Evolutionary conservation across 352 stramenopile genomes (phyloP).

Genomic region (Peronospora farinosa): DNA sequence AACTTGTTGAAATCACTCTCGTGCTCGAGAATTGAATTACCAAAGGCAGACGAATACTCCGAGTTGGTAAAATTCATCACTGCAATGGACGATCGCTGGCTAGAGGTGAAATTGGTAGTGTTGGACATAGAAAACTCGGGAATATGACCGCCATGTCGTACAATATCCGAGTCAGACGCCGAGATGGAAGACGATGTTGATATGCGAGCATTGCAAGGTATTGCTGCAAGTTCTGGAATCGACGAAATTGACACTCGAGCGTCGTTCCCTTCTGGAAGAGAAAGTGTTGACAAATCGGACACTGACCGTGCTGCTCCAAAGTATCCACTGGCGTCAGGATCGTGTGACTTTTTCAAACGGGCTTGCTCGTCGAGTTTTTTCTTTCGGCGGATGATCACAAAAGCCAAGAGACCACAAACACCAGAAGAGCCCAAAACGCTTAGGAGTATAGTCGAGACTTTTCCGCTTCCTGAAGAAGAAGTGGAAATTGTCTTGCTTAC

Average conservation of each 20-base stretch:
- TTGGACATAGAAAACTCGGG: constrained; percentile 16
- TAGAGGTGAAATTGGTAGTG: constrained; percentile 8
- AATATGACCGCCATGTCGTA: constrained; percentile 24
- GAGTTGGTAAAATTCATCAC: constrained; percentile 27
- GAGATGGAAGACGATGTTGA: constrained; percentile 50
- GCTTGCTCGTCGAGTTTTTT: constrained; percentile 46
- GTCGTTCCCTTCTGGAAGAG: constrained; percentile 21
- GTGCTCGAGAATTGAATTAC: constrained; percentile 18
- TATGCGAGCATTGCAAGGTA: constrained; percentile 26
- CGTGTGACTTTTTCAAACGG: constrained; percentile 38
- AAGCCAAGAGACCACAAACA: constrained; percentile 35
- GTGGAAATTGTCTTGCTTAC: constrained; percentile 34
- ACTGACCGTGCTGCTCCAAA: constrained; percentile 10
- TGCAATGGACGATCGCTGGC: constrained; percentile 41
- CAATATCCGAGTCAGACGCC: constrained; percentile 28
- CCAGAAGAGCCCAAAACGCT: constrained; percentile 43
- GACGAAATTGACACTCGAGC: constrained; percentile 34
- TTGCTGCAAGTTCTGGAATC: constrained; percentile 40
- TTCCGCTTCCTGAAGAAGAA: constrained; percentile 34
- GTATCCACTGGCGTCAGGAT: constrained; percentile 39
- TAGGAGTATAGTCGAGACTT: constrained; percentile 39
- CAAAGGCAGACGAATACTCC: constrained; percentile 31
- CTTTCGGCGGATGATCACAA: constrained; percentile 51
- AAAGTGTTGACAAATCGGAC: constrained; percentile 26
- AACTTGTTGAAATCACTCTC: constrained; percentile 22